These are phyloP conservation scores for Phoma sp. DNA, from an alignment of 2,329 filamentous ascomycete species.

Conservation along the genomic window DNA sequence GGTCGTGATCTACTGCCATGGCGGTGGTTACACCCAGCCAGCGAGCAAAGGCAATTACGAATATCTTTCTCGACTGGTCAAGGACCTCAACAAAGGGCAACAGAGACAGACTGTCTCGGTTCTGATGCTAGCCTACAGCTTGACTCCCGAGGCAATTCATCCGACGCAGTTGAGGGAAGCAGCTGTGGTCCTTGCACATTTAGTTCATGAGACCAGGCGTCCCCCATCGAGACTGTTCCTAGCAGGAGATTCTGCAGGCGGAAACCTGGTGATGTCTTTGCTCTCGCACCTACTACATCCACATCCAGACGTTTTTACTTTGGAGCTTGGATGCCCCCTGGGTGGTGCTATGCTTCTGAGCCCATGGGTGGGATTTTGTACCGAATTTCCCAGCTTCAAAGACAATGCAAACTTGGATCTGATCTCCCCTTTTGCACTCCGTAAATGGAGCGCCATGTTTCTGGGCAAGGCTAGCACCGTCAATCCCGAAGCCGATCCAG, in stretches of 20 bases:
- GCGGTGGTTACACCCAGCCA: slow-evolving; percentile 30
- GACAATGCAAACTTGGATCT: slow-evolving; percentile 20
- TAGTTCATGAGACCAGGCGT: slow-evolving; percentile 17
- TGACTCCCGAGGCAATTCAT: slow-evolving; percentile 27
- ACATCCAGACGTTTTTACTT: slow-evolving; percentile 21
- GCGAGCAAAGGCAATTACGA: slow-evolving; percentile 18
- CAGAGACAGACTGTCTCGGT: slow-evolving; percentile 17
- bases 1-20: slow-evolving; percentile 32
- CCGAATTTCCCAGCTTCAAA: slow-evolving; percentile 22
- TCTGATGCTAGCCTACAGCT: slow-evolving; percentile 28
- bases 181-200: slow-evolving; percentile 21
- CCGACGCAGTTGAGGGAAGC: slow-evolving; percentile 33
- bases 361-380: slow-evolving; percentile 23
- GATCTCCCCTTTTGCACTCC: slow-evolving; percentile 8
- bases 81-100: slow-evolving; percentile 17
- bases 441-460: slow-evolving; percentile 26
- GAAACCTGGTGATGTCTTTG: slow-evolving; percentile 23
- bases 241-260: slow-evolving; percentile 20
- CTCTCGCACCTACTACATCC: slow-evolving; percentile 35
- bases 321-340: slow-evolving; percentile 20
- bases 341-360: slow-evolving; percentile 23
- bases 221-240: slow-evolving; percentile 22
- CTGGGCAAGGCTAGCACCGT: slow-evolving; percentile 14
- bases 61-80: slow-evolving; percentile 16
- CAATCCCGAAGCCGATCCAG: slow-evolving; percentile 20